Conservation (phyloP, 345 rosid species). For the Citrus trifoliata region DNA sequence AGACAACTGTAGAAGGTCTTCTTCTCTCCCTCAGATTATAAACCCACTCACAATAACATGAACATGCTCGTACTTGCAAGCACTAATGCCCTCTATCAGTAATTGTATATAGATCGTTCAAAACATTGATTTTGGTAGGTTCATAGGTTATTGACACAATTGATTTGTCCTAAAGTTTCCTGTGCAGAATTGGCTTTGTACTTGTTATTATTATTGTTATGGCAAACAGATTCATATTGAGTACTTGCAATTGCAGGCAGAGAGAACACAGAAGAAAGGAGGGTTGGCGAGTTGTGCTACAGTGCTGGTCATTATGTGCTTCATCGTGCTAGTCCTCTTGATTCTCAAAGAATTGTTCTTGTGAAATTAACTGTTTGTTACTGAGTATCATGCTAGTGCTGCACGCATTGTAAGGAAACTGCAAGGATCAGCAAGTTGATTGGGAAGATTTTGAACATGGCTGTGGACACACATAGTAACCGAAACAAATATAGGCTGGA, state of each 20-base stretch:
- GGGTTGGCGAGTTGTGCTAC: constrained; percentile 93
- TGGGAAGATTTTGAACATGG: not conserved
- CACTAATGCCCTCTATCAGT: not conserved
- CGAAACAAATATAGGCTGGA: not conserved
- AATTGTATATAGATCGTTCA: not conserved
- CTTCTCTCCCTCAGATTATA: not conserved
- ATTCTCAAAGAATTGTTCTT: constrained; percentile 66
- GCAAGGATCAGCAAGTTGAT: not conserved
- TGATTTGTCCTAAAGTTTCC: not conserved
- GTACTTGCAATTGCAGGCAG: constrained; percentile 56
- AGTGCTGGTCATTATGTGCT: constrained; percentile 74
- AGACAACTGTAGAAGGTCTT: constrained; percentile 78
- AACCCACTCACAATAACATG: not conserved
- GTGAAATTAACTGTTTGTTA: constrained; percentile 19
- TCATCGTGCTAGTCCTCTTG: constrained; percentile 79
- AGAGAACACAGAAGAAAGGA: constrained; percentile 78
- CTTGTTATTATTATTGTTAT: not conserved
- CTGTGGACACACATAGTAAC: not conserved
- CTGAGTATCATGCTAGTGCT: not conserved
- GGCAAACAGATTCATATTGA: not conserved
- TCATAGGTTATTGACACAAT: not conserved
- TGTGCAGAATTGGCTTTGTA: not conserved
- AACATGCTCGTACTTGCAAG: not conserved
- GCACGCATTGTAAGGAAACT: not conserved
- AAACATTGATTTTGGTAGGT: constrained; percentile 1